A percentile compares a stretch with the other conserved stretches of the same genome.
Conservation (phyloP, 2,329 filamentous ascomycete species). For the Fonsecaea monophora region DNA sequence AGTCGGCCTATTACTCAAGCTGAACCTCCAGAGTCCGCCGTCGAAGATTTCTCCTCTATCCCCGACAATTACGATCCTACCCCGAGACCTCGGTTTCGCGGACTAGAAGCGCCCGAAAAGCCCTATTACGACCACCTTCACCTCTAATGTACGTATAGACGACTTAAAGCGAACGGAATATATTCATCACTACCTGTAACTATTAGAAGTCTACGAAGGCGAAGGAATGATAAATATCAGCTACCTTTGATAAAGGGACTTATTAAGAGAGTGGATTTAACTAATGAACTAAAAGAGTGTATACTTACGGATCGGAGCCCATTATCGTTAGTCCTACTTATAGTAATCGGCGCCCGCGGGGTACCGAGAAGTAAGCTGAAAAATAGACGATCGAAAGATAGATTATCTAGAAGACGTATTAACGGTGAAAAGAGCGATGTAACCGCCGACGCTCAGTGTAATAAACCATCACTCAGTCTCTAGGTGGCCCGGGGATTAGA, state of each 20-base stretch:
- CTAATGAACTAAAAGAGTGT: slow-evolving; percentile 17
- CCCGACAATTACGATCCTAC: not conserved
- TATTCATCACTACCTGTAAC: slow-evolving; percentile 14
- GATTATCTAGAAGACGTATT: not conserved
- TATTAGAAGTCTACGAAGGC: slow-evolving; percentile 14
- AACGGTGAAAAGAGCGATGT: not conserved
- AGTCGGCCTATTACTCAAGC: not conserved
- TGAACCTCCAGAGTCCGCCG: not conserved
- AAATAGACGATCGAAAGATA: not conserved
- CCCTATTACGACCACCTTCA: slow-evolving; percentile 8
- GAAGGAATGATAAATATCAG: slow-evolving; percentile 16
- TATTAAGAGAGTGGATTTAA: slow-evolving; percentile 20
- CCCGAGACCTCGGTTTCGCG: not conserved
- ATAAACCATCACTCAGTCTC: not conserved
- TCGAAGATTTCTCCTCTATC: not conserved
- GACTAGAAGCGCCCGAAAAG: not conserved
- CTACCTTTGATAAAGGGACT: slow-evolving; percentile 20
- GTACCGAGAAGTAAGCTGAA: not conserved
- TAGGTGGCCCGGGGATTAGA: not conserved
- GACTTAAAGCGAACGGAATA: slow-evolving; percentile 16
- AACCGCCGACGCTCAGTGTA: not conserved
- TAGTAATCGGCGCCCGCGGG: not conserved
- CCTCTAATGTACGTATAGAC: slow-evolving; percentile 5
- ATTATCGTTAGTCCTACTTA: slow-evolving; percentile 9
- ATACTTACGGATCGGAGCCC: slow-evolving; percentile 16